Evolutionary conservation across 2,329 filamentous ascomycete species (phyloP), one percentile per base, ranked within the genome.

Genomic region (Colletotrichum chrysophilum): DNA sequence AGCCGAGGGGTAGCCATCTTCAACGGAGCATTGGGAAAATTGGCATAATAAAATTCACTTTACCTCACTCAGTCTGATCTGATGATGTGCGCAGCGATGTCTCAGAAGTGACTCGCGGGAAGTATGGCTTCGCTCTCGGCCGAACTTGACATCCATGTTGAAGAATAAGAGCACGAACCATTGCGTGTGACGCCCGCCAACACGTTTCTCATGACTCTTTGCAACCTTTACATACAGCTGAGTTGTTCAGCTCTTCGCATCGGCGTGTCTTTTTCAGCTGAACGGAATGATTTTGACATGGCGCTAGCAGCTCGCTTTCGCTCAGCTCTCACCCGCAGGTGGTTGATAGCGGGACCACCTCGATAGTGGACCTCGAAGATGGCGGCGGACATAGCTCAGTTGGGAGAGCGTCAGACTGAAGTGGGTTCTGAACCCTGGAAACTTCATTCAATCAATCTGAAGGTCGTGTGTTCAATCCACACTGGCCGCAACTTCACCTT

Each of bases 331-430:
- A 7, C 32, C n/a, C 26, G 28, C 26, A 16, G 21, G 8, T 48
- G 67, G 7, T 71, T 75, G 18, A 58, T 75, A 68, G 43, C 0
- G 9, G 12, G 6, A 14, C 26, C 56, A 58, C 28, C n/a, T 3
- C 2, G 2, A 0, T 0, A 0, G 5, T 16, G 28, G 21, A 36
- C 1, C 69, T 60, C 73, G 69, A 75, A 75, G 73, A 73, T 60
- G 21, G 70, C 69, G 73, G 73, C 73, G 73, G 73, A 75, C 73
- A 75, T 75, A 75, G 73, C 73, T 75, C 70, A 75, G 73, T 73
- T 73, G 73, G 73, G 73, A 75, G 73, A 75, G 73, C 73, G 73
- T 75, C 73, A 75, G 73, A 75, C 73, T 75, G 73, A 75, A 75
- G 73, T 68, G 70, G 73, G 70, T 68, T 73, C 16, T 3, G 0